Percentiles rank a stretch among this genome's conserved stretches.
Evolutionary conservation across 2,329 filamentous ascomycete species (phyloP).

Genomic region (Chaetomiaceae sp.): DNA sequence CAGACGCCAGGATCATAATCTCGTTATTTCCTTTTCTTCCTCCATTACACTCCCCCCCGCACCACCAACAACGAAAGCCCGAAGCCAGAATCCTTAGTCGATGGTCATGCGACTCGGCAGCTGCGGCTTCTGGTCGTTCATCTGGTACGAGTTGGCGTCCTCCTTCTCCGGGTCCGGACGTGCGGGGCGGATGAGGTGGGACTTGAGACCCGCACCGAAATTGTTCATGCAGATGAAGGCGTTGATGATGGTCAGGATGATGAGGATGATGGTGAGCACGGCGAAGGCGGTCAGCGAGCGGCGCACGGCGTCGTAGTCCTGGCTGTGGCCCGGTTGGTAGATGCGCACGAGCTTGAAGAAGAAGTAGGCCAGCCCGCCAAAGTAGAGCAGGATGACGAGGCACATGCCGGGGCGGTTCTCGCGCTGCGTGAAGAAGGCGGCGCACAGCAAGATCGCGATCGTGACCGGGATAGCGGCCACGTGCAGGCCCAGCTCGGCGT

Average conservation of each 20-base stretch:
- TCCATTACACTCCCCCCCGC: background rate
- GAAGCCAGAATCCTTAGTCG: constrained; percentile 36
- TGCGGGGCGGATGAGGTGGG: constrained; percentile 61
- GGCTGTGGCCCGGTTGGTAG: constrained; percentile 59
- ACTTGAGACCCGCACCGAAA: constrained; percentile 84
- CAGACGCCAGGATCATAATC: constrained; percentile 14
- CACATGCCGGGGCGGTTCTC: constrained; percentile 78
- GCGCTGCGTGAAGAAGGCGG: constrained; percentile 75
- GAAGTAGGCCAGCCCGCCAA: constrained; percentile 88
- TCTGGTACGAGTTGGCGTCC: constrained; percentile 49
- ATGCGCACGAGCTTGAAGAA: constrained; percentile 97
- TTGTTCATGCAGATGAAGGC: constrained; percentile 84
- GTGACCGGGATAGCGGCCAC: constrained; percentile 87
- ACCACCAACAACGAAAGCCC: background rate
- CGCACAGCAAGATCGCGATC: constrained; percentile 77
- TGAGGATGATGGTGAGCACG: constrained; percentile 81
- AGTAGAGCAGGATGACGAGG: constrained; percentile 73
- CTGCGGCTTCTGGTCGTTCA: constrained; percentile 51
- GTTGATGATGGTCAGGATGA: constrained; percentile 82
- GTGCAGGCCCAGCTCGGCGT: constrained; percentile 78
- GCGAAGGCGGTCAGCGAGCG: constrained; percentile 90
- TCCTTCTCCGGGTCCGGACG: constrained; percentile 47
- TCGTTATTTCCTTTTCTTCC: too few species aligned
- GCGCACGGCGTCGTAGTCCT: constrained; percentile 69
- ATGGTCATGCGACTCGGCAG: constrained; percentile 55